Evolutionary conservation across 345 rosid genomes (phyloP).

Genomic region (Adansonia digitata): DNA sequence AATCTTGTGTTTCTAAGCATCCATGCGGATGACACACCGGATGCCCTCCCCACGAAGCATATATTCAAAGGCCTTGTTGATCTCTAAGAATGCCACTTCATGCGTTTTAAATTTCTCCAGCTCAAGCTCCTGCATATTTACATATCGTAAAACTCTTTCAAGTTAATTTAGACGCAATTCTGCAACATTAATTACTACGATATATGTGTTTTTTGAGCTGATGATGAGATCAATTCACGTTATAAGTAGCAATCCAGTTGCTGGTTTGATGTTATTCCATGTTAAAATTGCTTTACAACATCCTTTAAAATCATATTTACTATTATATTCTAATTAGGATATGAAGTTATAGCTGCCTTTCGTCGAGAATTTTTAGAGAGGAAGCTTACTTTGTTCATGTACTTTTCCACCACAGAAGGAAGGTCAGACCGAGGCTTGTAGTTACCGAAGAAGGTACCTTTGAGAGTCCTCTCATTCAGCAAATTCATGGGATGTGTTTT

Average conservation of each 20-base stretch:
- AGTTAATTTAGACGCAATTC: not conserved
- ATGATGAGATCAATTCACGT: not conserved
- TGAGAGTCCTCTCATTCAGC: slow-evolving; percentile 43
- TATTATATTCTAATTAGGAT: no score
- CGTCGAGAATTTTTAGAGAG: not conserved
- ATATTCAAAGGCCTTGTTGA: slow-evolving; percentile 45
- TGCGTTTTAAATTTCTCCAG: slow-evolving; percentile 51
- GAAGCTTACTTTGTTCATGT: slow-evolving; percentile 42
- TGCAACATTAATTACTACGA: no score
- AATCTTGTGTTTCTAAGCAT: not conserved
- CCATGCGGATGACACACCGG: slow-evolving; percentile 47
- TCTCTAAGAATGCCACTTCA: slow-evolving; percentile 32
- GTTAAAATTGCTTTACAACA: not conserved
- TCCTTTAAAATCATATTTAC: not conserved
- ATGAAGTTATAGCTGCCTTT: no score
- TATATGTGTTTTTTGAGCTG: not conserved
- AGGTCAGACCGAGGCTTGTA: slow-evolving; percentile 49
- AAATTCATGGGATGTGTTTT: slow-evolving; percentile 44
- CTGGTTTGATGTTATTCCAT: not conserved
- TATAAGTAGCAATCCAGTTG: not conserved
- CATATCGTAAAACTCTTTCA: not conserved
- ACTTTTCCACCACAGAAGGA: slow-evolving; percentile 43
- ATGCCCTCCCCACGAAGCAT: slow-evolving; percentile 46
- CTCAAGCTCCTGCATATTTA: slow-evolving; percentile 30
- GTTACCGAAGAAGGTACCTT: slow-evolving; percentile 58